A percentile compares a stretch with the other conserved stretches of the same genome.
phyloP scores from a whole-genome alignment of 257 asterid species.

The Solanum acaule region DNA sequence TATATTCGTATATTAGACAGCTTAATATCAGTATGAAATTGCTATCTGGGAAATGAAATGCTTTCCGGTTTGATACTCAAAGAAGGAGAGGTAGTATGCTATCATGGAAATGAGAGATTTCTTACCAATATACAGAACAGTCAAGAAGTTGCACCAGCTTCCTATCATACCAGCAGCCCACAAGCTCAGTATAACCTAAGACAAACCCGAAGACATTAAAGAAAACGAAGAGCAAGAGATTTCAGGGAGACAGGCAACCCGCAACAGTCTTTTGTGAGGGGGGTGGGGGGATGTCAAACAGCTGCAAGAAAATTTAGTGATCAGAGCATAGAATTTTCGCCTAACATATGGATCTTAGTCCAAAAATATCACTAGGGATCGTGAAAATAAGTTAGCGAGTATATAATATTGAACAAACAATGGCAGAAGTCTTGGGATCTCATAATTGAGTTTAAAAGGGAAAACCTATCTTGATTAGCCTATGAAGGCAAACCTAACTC shows the following conservation, averaged over 20 bases:
- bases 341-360: background rate
- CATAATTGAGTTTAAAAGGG: background rate
- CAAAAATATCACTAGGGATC: background rate
- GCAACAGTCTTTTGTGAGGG: background rate
- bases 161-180: slow-evolving; percentile 74
- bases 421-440: background rate
- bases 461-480: background rate
- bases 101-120: background rate
- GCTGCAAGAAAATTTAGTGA: background rate
- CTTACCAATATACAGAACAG: slow-evolving; percentile 73
- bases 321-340: background rate
- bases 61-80: background rate
- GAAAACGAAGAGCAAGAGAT: background rate
- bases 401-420: background rate
- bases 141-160: slow-evolving; percentile 87
- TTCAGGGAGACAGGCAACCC: background rate
- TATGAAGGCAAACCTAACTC: background rate
- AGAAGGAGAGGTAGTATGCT: background rate
- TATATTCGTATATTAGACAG: background rate
- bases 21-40: background rate
- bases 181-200: slow-evolving; percentile 58
- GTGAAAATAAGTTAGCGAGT: background rate
- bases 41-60: background rate
- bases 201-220: background rate
- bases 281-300: background rate